Evolutionary conservation across 2,329 filamentous ascomycete genomes (phyloP).

Genomic region (Parastagonospora avenae): DNA sequence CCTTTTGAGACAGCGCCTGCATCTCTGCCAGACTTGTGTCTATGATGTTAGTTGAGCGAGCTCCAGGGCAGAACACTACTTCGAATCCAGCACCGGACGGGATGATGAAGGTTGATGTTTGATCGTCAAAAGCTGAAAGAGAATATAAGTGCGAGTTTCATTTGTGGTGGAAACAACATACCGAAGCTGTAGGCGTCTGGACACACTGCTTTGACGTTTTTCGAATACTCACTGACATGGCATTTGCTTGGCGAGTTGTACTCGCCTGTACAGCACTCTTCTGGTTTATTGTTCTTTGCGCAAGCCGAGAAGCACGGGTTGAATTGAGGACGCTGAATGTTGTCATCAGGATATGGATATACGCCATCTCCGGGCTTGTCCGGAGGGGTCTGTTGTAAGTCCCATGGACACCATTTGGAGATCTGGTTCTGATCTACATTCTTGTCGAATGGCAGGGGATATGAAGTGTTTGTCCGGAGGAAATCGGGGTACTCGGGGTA

Average conservation of each 20-base stretch:
- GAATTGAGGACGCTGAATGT: constrained; percentile 71
- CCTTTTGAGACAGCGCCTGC: constrained; percentile 38
- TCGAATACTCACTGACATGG: constrained; percentile 70
- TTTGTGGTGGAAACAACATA: constrained; percentile 48
- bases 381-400: constrained; percentile 71
- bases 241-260: constrained; percentile 69
- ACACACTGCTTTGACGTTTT: constrained; percentile 73
- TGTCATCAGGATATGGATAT: constrained; percentile 80
- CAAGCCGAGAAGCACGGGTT: constrained; percentile 81
- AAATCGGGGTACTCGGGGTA: constrained; percentile 58
- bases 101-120: constrained; percentile 63
- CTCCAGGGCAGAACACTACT: constrained; percentile 75
- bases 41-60: constrained; percentile 56
- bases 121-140: constrained; percentile 59
- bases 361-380: constrained; percentile 74
- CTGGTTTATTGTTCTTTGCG: constrained; percentile 67
- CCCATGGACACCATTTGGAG: constrained; percentile 78
- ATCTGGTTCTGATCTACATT: constrained; percentile 63
- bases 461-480: constrained; percentile 67
- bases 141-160: background rate
- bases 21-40: constrained; percentile 44
- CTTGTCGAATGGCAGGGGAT: constrained; percentile 70
- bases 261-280: constrained; percentile 76
- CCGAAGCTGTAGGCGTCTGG: constrained; percentile 84
- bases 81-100: constrained; percentile 75